phyloP scores from a whole-genome alignment of 108 stramenopile genomes.

The Pelagomonas calceolata region DNA sequence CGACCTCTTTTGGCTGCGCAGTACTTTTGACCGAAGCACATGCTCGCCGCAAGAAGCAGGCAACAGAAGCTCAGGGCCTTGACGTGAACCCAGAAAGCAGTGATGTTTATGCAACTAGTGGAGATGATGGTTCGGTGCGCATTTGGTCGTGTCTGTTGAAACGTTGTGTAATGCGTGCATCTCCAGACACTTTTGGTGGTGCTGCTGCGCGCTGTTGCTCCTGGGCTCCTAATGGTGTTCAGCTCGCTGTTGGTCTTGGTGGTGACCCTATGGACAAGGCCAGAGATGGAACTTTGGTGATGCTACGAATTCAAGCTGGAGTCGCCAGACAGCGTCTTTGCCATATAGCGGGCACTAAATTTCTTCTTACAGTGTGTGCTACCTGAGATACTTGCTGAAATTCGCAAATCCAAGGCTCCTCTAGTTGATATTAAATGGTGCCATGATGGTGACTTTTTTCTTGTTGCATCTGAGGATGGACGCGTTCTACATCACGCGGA shows the following conservation, averaged over 20 bases:
- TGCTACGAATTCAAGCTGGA: not conserved
- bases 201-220: no score
- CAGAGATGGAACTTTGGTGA: not conserved
- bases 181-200: no score
- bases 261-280: not conserved
- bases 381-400: not conserved
- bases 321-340: no score
- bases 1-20: no score
- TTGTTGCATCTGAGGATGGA: not conserved
- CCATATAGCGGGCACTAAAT: no score
- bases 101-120: conserved; percentile 12
- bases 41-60: no score
- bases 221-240: no score
- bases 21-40: no score
- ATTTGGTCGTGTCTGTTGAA: not conserved
- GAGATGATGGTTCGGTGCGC: conserved; percentile 9
- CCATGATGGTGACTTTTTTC: not conserved
- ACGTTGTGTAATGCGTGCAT: no score
- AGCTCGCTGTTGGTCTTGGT: not conserved
- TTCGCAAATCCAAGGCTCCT: not conserved
- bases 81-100: conserved; percentile 2
- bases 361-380: no score
- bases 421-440: not conserved
- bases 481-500: not conserved
- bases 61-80: conserved; percentile 5